phyloP scores from a whole-genome alignment of 345 rosid species.

The Citrus cavaleriei region DNA sequence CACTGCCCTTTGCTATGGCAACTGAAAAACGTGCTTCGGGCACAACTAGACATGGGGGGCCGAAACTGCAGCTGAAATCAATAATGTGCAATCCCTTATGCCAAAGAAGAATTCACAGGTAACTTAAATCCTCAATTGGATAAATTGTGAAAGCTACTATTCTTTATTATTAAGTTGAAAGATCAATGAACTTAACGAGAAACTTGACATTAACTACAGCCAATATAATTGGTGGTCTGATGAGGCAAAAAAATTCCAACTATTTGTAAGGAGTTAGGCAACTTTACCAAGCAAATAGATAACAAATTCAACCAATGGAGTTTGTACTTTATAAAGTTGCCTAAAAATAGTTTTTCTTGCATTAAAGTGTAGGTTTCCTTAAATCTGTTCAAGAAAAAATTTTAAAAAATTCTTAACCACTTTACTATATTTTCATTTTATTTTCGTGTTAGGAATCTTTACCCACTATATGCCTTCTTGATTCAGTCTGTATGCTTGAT shows the following conservation, averaged over 20 bases:
- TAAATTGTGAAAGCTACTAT: neutral
- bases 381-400: neutral
- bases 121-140: conserved; percentile 3
- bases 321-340: neutral
- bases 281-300: neutral
- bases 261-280: neutral
- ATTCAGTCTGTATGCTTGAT: neutral
- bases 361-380: neutral
- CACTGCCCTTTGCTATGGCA: conserved; percentile 47
- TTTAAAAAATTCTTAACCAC: neutral
- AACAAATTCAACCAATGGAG: neutral
- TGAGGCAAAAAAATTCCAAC: no score
- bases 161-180: neutral
- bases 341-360: neutral
- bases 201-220: neutral
- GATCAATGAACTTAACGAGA: neutral
- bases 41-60: conserved; percentile 17
- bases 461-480: neutral
- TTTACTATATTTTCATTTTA: no score
- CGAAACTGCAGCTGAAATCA: conserved; percentile 26
- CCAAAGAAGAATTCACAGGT: conserved; percentile 59
- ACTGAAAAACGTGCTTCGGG: conserved; percentile 43
- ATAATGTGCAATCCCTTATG: conserved; percentile 34
- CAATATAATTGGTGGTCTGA: neutral
- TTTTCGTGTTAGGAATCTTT: neutral